Percentiles rank a stretch among this genome's conserved stretches.
Evolutionary conservation across 148 eudicot species (phyloP).

Genomic region (Tetragonia tetragonoides): DNA sequence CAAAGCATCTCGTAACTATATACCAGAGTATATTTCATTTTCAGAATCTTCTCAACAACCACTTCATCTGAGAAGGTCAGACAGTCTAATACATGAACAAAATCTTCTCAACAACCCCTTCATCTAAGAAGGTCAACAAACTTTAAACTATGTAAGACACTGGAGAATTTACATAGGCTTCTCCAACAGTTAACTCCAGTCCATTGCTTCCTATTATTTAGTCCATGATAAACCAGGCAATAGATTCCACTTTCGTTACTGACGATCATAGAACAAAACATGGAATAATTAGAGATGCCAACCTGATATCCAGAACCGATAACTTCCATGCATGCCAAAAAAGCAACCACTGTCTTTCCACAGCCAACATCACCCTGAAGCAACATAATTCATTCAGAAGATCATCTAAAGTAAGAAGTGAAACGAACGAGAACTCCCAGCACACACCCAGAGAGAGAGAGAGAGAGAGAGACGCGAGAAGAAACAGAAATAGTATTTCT

Average conservation of each 20-base stretch:
- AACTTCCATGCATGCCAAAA: constrained; percentile 94
- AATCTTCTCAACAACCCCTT: too few relatives aligned
- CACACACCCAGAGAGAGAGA: background rate
- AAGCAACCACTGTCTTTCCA: constrained; percentile 95
- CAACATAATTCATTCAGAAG: constrained; percentile 6
- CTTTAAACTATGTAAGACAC: too few relatives aligned
- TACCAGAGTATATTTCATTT: too few relatives aligned
- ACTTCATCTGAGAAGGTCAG: too few relatives aligned
- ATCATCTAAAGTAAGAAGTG: background rate
- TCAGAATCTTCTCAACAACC: too few relatives aligned
- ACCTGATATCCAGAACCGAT: constrained; percentile 95
- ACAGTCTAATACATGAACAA: too few relatives aligned
- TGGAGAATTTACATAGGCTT: background rate
- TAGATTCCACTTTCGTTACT: background rate
- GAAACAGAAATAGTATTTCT: background rate
- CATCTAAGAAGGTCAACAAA: too few relatives aligned
- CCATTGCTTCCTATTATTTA: background rate
- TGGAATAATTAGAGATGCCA: background rate
- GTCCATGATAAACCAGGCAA: background rate
- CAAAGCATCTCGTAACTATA: background rate
- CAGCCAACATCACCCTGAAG: constrained; percentile 99
- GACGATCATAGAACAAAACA: background rate
- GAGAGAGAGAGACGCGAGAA: background rate
- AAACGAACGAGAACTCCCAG: background rate
- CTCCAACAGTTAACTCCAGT: background rate